phyloP scores from a whole-genome alignment of 306 rosid species.

The Dalbergia oliveri region DNA sequence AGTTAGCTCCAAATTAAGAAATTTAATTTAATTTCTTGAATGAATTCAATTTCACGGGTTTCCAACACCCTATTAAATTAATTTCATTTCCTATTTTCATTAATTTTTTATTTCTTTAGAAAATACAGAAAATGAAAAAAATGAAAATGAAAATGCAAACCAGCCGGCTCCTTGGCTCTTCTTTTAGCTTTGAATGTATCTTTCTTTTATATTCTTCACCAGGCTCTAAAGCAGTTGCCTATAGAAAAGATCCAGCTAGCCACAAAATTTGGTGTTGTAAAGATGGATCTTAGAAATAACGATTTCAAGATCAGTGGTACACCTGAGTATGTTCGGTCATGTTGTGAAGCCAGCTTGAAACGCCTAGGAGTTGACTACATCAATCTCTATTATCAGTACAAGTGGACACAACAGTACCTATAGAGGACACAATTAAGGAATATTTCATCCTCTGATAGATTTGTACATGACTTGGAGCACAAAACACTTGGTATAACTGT shows the following conservation, averaged over 20 bases:
- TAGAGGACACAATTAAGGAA: conserved; percentile 61
- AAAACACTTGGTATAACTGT: no score
- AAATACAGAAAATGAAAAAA: no score
- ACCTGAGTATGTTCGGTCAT: conserved; percentile 63
- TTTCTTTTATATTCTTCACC: neutral
- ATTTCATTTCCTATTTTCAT: no score
- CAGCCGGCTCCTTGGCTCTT: no score
- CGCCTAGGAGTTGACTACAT: conserved; percentile 64
- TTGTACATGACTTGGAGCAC: no score
- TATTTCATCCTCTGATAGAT: conserved; percentile 1
- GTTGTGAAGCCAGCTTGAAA: conserved; percentile 71
- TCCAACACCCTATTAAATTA: no score
- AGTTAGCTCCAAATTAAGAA: no score
- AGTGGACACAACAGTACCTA: conserved; percentile 47
- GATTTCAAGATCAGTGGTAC: conserved; percentile 43
- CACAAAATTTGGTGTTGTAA: conserved; percentile 64
- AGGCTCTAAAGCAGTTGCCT: conserved; percentile 66
- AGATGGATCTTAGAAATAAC: neutral
- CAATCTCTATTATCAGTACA: conserved; percentile 73
- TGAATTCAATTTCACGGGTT: no score
- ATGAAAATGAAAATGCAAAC: no score
- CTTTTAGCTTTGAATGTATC: no score
- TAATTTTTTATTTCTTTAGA: no score
- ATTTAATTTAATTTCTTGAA: no score
- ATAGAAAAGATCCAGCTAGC: conserved; percentile 69